Conservation (phyloP, 352 stramenopile species). For the Phytophthora palmivora region DNA sequence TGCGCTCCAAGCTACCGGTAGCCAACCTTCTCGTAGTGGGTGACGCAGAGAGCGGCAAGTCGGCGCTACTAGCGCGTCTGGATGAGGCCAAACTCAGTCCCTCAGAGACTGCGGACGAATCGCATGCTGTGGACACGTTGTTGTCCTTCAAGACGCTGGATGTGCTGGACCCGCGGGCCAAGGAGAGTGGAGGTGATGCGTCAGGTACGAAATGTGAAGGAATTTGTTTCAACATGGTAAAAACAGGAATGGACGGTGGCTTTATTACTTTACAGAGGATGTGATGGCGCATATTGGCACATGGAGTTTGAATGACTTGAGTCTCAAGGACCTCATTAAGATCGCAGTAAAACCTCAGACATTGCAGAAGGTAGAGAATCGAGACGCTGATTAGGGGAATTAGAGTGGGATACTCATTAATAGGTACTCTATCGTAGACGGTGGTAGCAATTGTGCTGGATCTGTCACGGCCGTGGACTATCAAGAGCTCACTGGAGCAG, state of each 20-base stretch:
- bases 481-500: slow-evolving; percentile 84
- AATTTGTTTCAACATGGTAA: not conserved
- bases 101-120: slow-evolving; percentile 26
- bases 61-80: slow-evolving; percentile 66
- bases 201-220: slow-evolving; percentile 32
- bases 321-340: slow-evolving; percentile 69
- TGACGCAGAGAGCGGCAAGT: slow-evolving; percentile 79
- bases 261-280: slow-evolving; percentile 51
- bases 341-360: slow-evolving; percentile 68
- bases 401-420: not conserved
- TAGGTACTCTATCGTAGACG: slow-evolving; percentile 46
- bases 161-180: slow-evolving; percentile 70
- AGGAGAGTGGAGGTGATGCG: slow-evolving; percentile 52
- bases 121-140: slow-evolving; percentile 52
- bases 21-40: slow-evolving; percentile 78
- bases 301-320: slow-evolving; percentile 81
- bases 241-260: slow-evolving; percentile 1
- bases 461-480: slow-evolving; percentile 79
- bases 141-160: slow-evolving; percentile 71
- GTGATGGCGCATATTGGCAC: slow-evolving; percentile 78
- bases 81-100: slow-evolving; percentile 42
- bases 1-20: slow-evolving; percentile 73
- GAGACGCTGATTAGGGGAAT: not conserved
- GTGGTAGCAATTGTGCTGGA: slow-evolving; percentile 75
- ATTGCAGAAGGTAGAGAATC: slow-evolving; percentile 48